Percentiles rank a stretch among this genome's conserved stretches.
These are phyloP conservation scores for Henckelia pumila DNA, from an alignment of 257 asterid species.

Conservation along the genomic window DNA sequence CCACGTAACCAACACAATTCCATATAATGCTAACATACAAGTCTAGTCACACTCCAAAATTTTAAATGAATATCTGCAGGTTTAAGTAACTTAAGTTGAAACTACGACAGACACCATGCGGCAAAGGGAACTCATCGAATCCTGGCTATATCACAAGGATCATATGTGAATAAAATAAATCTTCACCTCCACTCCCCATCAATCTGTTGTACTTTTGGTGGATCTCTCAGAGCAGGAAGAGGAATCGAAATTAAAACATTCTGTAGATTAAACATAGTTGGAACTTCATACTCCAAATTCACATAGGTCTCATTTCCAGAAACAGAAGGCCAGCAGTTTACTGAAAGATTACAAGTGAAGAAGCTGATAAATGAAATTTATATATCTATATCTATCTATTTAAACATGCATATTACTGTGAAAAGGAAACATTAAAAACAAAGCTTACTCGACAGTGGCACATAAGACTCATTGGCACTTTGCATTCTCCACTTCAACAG, in stretches of 20 bases:
- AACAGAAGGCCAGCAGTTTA: conserved; percentile 96
- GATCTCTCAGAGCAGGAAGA: conserved; percentile 90
- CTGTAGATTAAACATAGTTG: conserved; percentile 69
- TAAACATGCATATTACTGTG: neutral
- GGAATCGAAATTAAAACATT: conserved; percentile 91
- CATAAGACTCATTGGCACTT: conserved; percentile 73
- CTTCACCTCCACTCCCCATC: conserved; percentile 94
- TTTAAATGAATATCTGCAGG: neutral
- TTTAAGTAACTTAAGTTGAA: neutral
- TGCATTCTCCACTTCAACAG: conserved; percentile 96
- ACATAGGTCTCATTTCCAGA: conserved; percentile 89
- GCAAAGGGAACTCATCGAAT: neutral
- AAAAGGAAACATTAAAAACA: conserved; percentile 7
- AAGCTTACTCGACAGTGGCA: conserved; percentile 83
- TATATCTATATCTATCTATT: neutral
- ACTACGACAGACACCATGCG: neutral
- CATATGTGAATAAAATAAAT: conserved; percentile 13
- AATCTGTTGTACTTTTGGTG: conserved; percentile 75
- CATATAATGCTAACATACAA: neutral
- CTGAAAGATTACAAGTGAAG: conserved; percentile 38
- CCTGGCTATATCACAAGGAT: neutral
- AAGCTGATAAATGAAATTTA: conserved; percentile 20
- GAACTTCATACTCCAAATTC: conserved; percentile 86
- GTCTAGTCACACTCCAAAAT: neutral
- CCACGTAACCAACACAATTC: conserved; percentile 7